Conservation (phyloP, 192 early-diverging fungal species). For the Phlyctochytrium planicorne region DNA sequence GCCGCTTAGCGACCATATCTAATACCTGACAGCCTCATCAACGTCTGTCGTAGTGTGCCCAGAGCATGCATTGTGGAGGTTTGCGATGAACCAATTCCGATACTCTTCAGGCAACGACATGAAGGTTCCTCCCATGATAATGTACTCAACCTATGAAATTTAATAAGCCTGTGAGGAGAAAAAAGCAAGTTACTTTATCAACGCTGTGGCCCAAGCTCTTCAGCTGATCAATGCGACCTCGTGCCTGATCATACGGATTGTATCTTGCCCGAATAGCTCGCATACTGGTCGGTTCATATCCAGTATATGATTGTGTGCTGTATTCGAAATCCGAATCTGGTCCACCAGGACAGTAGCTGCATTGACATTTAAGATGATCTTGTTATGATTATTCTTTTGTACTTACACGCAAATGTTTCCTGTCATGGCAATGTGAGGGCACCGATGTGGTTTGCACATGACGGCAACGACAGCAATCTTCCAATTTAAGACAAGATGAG, state of each 20-base stretch:
- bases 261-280: slow-evolving; percentile 98
- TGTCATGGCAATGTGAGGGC: slow-evolving; percentile 99
- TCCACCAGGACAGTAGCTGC: slow-evolving; percentile 90
- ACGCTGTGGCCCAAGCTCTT: slow-evolving; percentile 90
- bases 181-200: slow-evolving; percentile 70
- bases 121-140: slow-evolving; percentile 99
- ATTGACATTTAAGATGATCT: not conserved
- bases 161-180: not conserved
- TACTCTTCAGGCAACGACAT: slow-evolving; percentile 97
- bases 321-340: slow-evolving; percentile 99
- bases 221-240: slow-evolving; percentile 93
- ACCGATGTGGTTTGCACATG: slow-evolving; percentile 96
- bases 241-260: slow-evolving; percentile 93
- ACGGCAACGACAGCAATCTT: slow-evolving; percentile 93
- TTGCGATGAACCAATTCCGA: slow-evolving; percentile 96
- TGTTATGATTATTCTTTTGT: slow-evolving; percentile 39
- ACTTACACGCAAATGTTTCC: slow-evolving; percentile 92
- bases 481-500: slow-evolving; percentile 1
- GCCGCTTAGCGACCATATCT: not conserved
- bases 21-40: slow-evolving; percentile 91
- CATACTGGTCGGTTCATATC: slow-evolving; percentile 99
- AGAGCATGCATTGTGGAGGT: slow-evolving; percentile 93
- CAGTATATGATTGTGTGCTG: slow-evolving; percentile 99
- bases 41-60: slow-evolving; percentile 87
- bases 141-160: slow-evolving; percentile 76